phyloP scores from a whole-genome alignment of 495 filamentous ascomycete species.

The Penicillium lagena region DNA sequence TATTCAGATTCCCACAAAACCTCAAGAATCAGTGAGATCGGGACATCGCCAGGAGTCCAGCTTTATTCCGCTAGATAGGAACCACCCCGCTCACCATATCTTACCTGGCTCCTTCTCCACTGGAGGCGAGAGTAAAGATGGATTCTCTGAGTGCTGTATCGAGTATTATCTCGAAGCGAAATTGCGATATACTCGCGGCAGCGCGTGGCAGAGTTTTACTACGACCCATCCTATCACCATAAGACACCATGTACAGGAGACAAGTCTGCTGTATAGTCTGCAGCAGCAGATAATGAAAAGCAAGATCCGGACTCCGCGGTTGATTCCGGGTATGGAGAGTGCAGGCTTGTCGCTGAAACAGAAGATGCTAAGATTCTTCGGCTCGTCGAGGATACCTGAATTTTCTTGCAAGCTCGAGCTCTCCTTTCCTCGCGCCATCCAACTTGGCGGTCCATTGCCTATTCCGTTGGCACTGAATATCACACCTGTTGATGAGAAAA shows the following conservation, averaged over 20 bases:
- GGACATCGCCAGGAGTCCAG: neutral
- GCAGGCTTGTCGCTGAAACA: slow-evolving; percentile 4
- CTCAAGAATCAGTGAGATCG: neutral
- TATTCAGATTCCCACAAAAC: neutral
- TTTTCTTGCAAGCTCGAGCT: slow-evolving; percentile 1
- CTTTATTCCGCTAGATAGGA: neutral
- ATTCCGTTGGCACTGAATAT: slow-evolving; percentile 7
- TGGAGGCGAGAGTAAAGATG: neutral
- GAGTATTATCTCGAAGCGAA: slow-evolving; percentile 6
- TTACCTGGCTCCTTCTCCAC: slow-evolving; percentile 1
- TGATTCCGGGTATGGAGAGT: slow-evolving; percentile 6
- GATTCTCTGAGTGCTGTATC: neutral
- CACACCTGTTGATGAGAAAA: neutral
- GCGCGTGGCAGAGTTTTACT: neutral
- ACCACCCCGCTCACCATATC: neutral
- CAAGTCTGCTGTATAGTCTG: neutral
- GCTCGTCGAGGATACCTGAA: slow-evolving; percentile 8
- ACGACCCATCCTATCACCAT: slow-evolving; percentile 1
- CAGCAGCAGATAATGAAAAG: neutral
- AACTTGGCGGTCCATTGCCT: slow-evolving; percentile 2
- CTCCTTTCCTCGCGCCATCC: neutral
- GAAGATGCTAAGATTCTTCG: slow-evolving; percentile 5
- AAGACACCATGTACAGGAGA: neutral
- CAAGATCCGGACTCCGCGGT: slow-evolving; percentile 4
- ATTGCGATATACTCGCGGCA: neutral